phyloP scores from a whole-genome alignment of 2,329 filamentous ascomycete species.

The Colletotrichum costaricense region DNA sequence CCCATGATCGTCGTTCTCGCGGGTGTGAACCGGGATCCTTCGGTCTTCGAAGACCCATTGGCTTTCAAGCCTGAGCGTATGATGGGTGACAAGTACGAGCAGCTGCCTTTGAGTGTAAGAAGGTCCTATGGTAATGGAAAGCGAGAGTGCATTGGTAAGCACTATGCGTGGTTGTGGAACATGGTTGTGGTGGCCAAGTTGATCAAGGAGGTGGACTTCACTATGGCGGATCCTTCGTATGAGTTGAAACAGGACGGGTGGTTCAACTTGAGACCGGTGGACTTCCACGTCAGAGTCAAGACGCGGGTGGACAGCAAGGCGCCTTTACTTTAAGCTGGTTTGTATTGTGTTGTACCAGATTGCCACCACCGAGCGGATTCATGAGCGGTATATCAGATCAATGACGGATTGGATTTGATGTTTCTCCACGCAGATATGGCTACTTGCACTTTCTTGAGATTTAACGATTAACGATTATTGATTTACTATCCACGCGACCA shows the following conservation, averaged over 20 bases:
- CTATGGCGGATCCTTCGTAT: constrained; percentile 52
- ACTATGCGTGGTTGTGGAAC: constrained; percentile 60
- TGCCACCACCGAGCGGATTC: background rate
- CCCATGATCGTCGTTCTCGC: constrained; percentile 61
- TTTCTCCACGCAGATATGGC: background rate
- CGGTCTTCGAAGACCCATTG: constrained; percentile 59
- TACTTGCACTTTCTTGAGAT: background rate
- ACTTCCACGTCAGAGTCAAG: constrained; percentile 56
- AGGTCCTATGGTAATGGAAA: constrained; percentile 65
- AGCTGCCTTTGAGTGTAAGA: constrained; percentile 56
- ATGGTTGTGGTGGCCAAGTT: constrained; percentile 55
- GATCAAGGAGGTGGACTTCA: constrained; percentile 58
- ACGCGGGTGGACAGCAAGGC: constrained; percentile 41
- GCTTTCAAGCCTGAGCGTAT: constrained; percentile 61
- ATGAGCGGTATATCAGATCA: background rate
- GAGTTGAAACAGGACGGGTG: constrained; percentile 59
- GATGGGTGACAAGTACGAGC: constrained; percentile 56
- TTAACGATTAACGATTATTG: background rate
- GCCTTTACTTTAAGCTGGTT: background rate
- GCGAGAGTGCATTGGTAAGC: constrained; percentile 62
- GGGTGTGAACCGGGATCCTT: constrained; percentile 61
- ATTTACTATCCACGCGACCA: background rate
- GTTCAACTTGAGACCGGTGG: constrained; percentile 63
- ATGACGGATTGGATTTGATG: background rate
- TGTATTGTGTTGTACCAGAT: background rate